Evolutionary conservation across 805 yeast species (phyloP).

Genomic region (Starmera caribaea): DNA sequence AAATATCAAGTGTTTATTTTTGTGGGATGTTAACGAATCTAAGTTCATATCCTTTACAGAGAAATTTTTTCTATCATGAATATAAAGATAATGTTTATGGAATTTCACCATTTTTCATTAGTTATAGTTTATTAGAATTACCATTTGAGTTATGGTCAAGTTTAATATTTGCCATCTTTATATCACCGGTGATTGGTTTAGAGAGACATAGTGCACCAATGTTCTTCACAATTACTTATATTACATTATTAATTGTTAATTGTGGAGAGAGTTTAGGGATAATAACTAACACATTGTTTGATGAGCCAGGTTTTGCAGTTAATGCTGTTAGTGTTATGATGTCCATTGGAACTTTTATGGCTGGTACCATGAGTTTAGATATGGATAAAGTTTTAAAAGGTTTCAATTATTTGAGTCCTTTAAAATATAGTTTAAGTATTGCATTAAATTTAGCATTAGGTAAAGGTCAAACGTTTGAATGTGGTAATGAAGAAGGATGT

Average conservation of each 20-base stretch:
- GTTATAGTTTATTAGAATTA: constrained; percentile 51
- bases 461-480: constrained; percentile 36
- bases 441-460: constrained; percentile 46
- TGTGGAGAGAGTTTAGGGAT: constrained; percentile 86
- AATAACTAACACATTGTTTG: constrained; percentile 61
- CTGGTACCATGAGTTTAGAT: constrained; percentile 74
- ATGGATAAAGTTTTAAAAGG: constrained; percentile 63
- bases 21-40: constrained; percentile 77
- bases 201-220: constrained; percentile 51
- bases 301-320: constrained; percentile 73
- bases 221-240: constrained; percentile 55
- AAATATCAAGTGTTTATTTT: constrained; percentile 61
- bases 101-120: constrained; percentile 50
- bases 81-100: constrained; percentile 68
- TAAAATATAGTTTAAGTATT: constrained; percentile 56
- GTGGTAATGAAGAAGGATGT: constrained; percentile 42
- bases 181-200: constrained; percentile 64
- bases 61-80: constrained; percentile 74
- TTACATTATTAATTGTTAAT: constrained; percentile 43
- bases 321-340: constrained; percentile 58
- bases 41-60: constrained; percentile 64
- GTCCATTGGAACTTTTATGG: constrained; percentile 72
- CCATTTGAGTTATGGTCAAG: constrained; percentile 60
- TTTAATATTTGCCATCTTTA: constrained; percentile 47
- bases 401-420: constrained; percentile 68